Percentiles rank a stretch among this genome's conserved stretches.
phyloP scores from a whole-genome alignment of 768 basidiomycete genomes.

The Suillus discolor region DNA sequence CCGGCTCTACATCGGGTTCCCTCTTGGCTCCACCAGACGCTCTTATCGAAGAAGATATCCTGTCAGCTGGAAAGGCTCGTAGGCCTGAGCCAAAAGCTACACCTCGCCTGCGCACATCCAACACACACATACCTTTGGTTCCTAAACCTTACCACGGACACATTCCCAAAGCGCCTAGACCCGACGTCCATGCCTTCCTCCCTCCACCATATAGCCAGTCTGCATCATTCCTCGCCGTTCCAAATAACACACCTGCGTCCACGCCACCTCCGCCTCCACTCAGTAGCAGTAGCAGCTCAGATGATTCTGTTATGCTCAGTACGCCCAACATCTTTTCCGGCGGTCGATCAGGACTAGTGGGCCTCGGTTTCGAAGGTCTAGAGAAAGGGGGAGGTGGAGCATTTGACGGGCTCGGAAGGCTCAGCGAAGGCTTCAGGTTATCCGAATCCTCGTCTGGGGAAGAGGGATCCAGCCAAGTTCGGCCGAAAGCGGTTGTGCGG shows the following conservation, averaged over 20 bases:
- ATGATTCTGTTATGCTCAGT: not conserved
- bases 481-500: constrained; percentile 17
- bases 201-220: constrained; percentile 25
- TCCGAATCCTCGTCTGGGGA: not conserved
- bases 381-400: constrained; percentile 25
- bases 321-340: not conserved
- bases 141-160: constrained; percentile 15
- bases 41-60: constrained; percentile 20
- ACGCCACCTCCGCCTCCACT: not conserved
- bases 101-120: not conserved
- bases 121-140: constrained; percentile 20
- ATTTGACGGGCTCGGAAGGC: constrained; percentile 31
- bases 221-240: constrained; percentile 20
- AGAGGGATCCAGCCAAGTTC: constrained; percentile 4
- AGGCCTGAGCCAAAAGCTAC: constrained; percentile 16
- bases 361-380: constrained; percentile 30
- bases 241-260: constrained; percentile 30
- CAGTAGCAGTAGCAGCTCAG: not conserved
- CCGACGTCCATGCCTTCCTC: constrained; percentile 28
- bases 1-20: constrained; percentile 6
- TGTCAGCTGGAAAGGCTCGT: constrained; percentile 25
- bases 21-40: constrained; percentile 11
- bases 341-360: constrained; percentile 13
- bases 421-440: constrained; percentile 29
- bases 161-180: constrained; percentile 30